Evolutionary conservation across 2,329 filamentous ascomycete species (phyloP), one percentile per base, ranked within the genome.

Genomic region (Ophiostoma montium): DNA sequence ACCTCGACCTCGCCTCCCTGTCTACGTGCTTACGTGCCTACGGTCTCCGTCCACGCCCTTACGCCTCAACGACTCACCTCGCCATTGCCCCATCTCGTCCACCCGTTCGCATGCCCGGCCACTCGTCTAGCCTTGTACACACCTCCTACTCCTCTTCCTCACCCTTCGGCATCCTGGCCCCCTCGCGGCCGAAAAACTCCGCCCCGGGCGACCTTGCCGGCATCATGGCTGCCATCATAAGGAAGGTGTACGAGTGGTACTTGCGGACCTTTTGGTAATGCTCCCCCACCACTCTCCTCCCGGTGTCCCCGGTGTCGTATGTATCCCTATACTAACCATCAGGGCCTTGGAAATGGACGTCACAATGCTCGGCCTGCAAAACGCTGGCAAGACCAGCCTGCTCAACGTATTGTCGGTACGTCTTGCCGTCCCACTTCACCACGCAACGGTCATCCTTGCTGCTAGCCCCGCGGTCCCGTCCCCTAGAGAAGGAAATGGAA

Each of bases 261-360:
- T 72, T 98, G 70, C 83, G 90, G 73, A 85, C 92, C 62, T 96
- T 98, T 70, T 98, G 92, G 90, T 96, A 62, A 72, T 11, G 4
- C 23, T 11, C 23, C 8, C 23, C 23, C 23, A 27, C 32, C 43
- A 21, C 42, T 43, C n/a, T 23, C 15, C 31, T 30, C 4, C 13
- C 19, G 15, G 11, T 45, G 4, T 27, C 23, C 8, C n/a, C n/a
- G n/a, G 23, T 27, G 5, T 27, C 5, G 23, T 27, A n/a, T 27
- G 5, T 27, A 8, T 4, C 23, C 23, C 23, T 8, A 5, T 10
- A 7, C 31, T 27, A 6, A 11, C 27, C 15, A 9, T 16, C 16
- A 95, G 90, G 92, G 88, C 90, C 58, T 94, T 89, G 57, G 92
- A 98, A 72, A 95, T 98, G 89, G 92, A 98, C 69, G 90, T 98